A percentile compares a stretch with the other conserved stretches of the same genome.
These are phyloP conservation scores for Podila verticillata DNA, from an alignment of 192 early-diverging fungal genomes.

Conservation along the genomic window DNA sequence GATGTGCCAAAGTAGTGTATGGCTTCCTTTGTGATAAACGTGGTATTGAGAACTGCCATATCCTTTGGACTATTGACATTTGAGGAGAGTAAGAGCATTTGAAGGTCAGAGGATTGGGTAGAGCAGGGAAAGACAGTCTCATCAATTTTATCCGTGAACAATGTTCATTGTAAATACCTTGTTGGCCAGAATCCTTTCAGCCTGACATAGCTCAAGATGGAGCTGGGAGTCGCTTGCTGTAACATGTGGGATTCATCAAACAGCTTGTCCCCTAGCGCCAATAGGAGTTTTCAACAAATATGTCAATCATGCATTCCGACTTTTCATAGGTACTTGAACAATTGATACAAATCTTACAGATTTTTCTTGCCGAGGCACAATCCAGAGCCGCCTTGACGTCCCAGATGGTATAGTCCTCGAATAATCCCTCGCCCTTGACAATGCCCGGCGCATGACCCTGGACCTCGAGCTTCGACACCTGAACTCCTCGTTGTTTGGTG, in stretches of 20 bases:
- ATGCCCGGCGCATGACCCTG: conserved; percentile 52
- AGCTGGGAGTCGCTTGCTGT: conserved; percentile 45
- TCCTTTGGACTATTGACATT: conserved; percentile 34
- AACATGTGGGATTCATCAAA: conserved; percentile 55
- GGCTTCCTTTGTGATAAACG: conserved; percentile 41
- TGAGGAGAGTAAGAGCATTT: too few species aligned
- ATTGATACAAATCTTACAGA: conserved; percentile 35
- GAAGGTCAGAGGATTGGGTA: too few species aligned
- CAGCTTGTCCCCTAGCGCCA: conserved; percentile 52
- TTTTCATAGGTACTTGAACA: not conserved
- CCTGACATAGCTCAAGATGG: conserved; percentile 51
- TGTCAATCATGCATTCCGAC: not conserved
- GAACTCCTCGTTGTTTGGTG: conserved; percentile 29
- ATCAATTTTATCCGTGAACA: too few species aligned
- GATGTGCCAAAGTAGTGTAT: conserved; percentile 51
- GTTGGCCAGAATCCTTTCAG: conserved; percentile 58
- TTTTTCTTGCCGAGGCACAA: conserved; percentile 46
- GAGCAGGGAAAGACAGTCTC: not conserved
- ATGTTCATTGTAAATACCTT: conserved; percentile 42
- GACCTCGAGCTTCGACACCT: conserved; percentile 38
- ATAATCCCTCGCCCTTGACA: conserved; percentile 49
- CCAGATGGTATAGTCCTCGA: conserved; percentile 58
- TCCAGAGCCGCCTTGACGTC: conserved; percentile 59
- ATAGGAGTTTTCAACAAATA: not conserved
- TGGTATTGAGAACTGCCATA: conserved; percentile 50